Percentiles rank a stretch among this genome's conserved stretches.
These are phyloP conservation scores for Oryza australiensis DNA, from an alignment of 176 grass and related monocot genomes.

Conservation along the genomic window DNA sequence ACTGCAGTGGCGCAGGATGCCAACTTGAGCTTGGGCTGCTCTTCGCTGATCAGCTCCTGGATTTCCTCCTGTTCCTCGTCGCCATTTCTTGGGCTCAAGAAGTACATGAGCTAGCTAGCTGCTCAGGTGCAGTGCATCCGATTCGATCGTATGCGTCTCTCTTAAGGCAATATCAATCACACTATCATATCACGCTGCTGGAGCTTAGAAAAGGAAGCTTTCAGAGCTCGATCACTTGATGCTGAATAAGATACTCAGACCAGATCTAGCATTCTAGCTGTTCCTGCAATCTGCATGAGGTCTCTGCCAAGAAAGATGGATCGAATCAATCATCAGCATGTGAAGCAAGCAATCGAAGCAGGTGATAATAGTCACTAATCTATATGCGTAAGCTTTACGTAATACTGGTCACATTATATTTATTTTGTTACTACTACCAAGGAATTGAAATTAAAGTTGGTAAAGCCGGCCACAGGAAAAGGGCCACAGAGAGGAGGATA, in stretches of 20 bases:
- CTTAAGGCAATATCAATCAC: background rate
- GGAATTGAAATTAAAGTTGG: slow-evolving; percentile 17
- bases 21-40: background rate
- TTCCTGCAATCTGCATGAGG: background rate
- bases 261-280: slow-evolving; percentile 30
- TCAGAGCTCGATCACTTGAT: background rate
- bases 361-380: background rate
- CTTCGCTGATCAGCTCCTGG: slow-evolving; percentile 35
- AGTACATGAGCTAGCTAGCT: slow-evolving; percentile 26
- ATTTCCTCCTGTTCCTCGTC: slow-evolving; percentile 22
- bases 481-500: background rate
- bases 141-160: background rate
- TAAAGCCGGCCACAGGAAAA: slow-evolving; percentile 2
- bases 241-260: slow-evolving; percentile 11
- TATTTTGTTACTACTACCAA: background rate
- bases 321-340: background rate
- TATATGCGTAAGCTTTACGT: background rate
- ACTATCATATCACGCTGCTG: background rate
- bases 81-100: slow-evolving; percentile 40
- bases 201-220: slow-evolving; percentile 27
- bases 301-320: background rate
- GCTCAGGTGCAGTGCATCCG: background rate
- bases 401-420: background rate
- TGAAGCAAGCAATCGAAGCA: background rate
- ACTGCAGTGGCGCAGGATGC: background rate